Percentiles rank a stretch among this genome's conserved stretches.
Evolutionary conservation across 306 rosid species (phyloP).

Genomic region (Casuarina cunninghamiana): DNA sequence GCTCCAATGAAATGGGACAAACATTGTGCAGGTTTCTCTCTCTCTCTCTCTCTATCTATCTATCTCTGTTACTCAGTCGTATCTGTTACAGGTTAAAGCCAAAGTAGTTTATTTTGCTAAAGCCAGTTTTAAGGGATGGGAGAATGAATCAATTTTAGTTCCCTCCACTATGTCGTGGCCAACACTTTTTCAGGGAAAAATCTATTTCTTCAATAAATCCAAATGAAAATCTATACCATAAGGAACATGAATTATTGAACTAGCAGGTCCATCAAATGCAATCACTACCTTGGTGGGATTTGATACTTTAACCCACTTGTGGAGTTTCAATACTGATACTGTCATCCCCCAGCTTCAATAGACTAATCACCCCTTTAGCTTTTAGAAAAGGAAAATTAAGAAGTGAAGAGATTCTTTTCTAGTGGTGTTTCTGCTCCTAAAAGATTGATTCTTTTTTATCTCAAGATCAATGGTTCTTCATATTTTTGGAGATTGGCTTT

Average conservation of each 20-base stretch:
- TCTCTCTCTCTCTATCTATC: slow-evolving; percentile 18
- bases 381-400: background rate
- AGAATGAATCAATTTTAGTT: background rate
- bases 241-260: background rate
- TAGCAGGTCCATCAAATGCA: background rate
- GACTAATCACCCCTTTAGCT: background rate
- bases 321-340: background rate
- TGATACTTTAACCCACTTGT: background rate
- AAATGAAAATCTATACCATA: background rate
- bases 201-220: background rate
- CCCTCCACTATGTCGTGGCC: background rate
- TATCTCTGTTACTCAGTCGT: background rate
- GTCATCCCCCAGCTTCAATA: background rate
- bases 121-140: background rate
- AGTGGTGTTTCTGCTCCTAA: background rate
- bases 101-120: background rate
- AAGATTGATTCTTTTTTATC: background rate
- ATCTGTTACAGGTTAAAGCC: background rate
- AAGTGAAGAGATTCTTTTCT: background rate
- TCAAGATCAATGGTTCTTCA: background rate
- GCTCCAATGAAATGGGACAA: slow-evolving; percentile 81
- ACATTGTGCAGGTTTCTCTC: slow-evolving; percentile 82
- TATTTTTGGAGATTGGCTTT: background rate
- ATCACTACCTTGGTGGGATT: background rate
- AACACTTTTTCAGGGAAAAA: background rate